These are phyloP conservation scores for Pythium brassicae DNA, from an alignment of 352 stramenopile genomes.

Conservation along the genomic window DNA sequence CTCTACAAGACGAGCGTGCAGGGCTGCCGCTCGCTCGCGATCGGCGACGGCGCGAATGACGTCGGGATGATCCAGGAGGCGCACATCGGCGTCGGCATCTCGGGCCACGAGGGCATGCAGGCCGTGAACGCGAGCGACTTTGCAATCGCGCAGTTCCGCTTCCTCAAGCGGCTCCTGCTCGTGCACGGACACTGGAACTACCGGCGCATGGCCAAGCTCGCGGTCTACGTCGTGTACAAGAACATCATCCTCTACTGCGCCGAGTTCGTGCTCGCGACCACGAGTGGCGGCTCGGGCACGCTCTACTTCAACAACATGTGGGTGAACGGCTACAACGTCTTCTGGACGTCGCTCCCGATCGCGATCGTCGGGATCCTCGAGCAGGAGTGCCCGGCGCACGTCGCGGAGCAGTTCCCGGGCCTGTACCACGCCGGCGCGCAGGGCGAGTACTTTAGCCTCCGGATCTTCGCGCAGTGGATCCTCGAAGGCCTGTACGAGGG, in stretches of 20 bases:
- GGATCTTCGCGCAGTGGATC: conserved; percentile 82
- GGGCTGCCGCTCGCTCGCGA: conserved; percentile 90
- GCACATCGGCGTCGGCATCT: conserved; percentile 98
- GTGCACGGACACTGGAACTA: conserved; percentile 99
- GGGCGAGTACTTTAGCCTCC: conserved; percentile 77
- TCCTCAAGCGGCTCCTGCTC: conserved; percentile 93
- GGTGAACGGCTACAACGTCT: conserved; percentile 96
- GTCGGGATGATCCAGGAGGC: conserved; percentile 99
- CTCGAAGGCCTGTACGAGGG: conserved; percentile 77
- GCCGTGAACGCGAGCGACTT: conserved; percentile 98
- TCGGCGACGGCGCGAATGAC: conserved; percentile 99
- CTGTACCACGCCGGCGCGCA: conserved; percentile 79
- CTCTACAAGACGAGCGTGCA: conserved; percentile 84
- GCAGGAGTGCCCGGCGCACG: conserved; percentile 67
- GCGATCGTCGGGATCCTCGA: conserved; percentile 72
- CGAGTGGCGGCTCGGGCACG: conserved; percentile 68
- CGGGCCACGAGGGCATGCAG: conserved; percentile 98
- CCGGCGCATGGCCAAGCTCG: conserved; percentile 92
- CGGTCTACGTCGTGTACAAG: conserved; percentile 99
- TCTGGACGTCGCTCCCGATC: conserved; percentile 94
- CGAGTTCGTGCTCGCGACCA: conserved; percentile 86
- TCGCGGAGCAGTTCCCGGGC: conserved; percentile 72
- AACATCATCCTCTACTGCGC: conserved; percentile 91
- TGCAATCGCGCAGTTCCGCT: conserved; percentile 98
- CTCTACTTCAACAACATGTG: conserved; percentile 89